Evolutionary conservation across 2,329 filamentous ascomycete genomes (phyloP).

Genomic region (Botrytis deweyae): DNA sequence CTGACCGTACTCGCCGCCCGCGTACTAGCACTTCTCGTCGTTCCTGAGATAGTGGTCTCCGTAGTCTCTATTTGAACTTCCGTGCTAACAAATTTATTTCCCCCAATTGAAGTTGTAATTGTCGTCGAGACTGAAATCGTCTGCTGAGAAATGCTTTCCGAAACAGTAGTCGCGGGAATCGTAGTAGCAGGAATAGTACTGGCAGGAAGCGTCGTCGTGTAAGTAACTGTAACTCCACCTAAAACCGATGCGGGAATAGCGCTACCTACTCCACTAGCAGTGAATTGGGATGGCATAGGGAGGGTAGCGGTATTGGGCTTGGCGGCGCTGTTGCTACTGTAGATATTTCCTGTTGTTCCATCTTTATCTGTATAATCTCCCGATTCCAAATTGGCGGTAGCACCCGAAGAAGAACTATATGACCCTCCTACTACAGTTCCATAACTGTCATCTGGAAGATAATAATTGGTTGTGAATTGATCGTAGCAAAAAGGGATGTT

Average conservation of each 20-base stretch:
- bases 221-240: slow-evolving; percentile 42
- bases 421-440: slow-evolving; percentile 47
- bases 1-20: slow-evolving; percentile 18
- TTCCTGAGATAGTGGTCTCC: slow-evolving; percentile 28
- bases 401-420: slow-evolving; percentile 43
- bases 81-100: background rate
- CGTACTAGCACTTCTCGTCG: slow-evolving; percentile 20
- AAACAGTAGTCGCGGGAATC: slow-evolving; percentile 17
- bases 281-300: slow-evolving; percentile 47
- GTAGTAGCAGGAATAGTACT: slow-evolving; percentile 30
- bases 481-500: slow-evolving; percentile 52
- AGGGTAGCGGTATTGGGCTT: slow-evolving; percentile 48
- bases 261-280: slow-evolving; percentile 46
- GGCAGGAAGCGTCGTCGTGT: slow-evolving; percentile 29
- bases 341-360: slow-evolving; percentile 47
- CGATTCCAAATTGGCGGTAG: slow-evolving; percentile 45
- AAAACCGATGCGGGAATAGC: slow-evolving; percentile 47
- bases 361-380: slow-evolving; percentile 45
- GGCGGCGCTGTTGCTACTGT: slow-evolving; percentile 40
- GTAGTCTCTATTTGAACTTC: background rate
- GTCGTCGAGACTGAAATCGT: slow-evolving; percentile 2
- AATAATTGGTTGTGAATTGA: slow-evolving; percentile 51
- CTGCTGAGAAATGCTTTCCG: background rate
- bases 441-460: slow-evolving; percentile 47
- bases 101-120: background rate